Evolutionary conservation across 805 yeast genomes (phyloP).

Genomic region (Candida parachauliodes): DNA sequence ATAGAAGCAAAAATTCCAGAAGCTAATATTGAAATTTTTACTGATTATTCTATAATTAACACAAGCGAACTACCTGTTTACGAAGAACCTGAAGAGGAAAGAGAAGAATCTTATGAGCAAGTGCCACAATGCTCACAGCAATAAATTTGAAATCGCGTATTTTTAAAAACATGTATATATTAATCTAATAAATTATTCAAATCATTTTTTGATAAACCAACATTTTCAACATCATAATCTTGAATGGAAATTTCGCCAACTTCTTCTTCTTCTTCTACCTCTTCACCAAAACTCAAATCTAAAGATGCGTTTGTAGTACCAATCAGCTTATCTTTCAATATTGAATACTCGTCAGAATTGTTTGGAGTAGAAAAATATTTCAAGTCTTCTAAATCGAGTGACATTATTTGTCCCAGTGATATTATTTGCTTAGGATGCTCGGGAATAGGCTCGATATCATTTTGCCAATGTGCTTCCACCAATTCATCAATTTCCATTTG

Average conservation of each 20-base stretch:
- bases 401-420: no score
- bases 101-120: conserved; percentile 9
- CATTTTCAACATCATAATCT: not conserved
- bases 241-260: conserved; percentile 4
- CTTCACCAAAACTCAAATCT: conserved; percentile 9
- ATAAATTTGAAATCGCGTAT: no score
- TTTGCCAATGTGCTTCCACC: conserved; percentile 6
- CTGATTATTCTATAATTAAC: conserved; percentile 29
- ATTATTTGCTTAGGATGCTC: no score
- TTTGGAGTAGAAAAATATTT: conserved; percentile 23
- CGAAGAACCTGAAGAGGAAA: conserved; percentile 13
- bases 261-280: conserved; percentile 12
- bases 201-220: conserved; percentile 33
- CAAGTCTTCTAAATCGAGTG: conserved; percentile 24
- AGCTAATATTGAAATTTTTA: conserved; percentile 35
- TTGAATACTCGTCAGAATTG: conserved; percentile 13
- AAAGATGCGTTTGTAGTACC: conserved; percentile 6
- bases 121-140: conserved; percentile 32
- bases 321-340: conserved; percentile 9
- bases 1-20: conserved; percentile 25
- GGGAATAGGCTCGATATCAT: conserved; percentile 8
- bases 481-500: conserved; percentile 1
- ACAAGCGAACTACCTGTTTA: conserved; percentile 28
- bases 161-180: conserved; percentile 6
- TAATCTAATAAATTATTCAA: conserved; percentile 34